phyloP scores from a whole-genome alignment of 352 stramenopile species.

The Blastocystis hominis region DNA sequence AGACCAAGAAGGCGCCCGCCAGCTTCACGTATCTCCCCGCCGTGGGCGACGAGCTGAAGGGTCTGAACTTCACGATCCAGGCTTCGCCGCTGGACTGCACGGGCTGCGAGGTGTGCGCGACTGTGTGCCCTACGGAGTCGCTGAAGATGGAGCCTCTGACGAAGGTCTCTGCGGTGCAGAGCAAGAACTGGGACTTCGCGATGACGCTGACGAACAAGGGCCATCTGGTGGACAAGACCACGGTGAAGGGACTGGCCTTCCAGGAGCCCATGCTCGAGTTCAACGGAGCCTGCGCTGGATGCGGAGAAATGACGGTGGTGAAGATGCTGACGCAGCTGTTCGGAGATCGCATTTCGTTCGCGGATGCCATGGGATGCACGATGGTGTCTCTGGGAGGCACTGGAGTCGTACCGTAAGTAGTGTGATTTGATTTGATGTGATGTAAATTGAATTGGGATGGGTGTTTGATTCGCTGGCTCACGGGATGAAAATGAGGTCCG shows the following conservation, averaged over 20 bases:
- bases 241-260: conserved; percentile 67
- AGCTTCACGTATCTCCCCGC: no score
- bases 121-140: conserved; percentile 66
- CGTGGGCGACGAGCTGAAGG: no score
- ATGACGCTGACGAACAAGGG: no score
- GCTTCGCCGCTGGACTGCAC: conserved; percentile 67
- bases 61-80: conserved; percentile 65
- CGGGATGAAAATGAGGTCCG: conserved; percentile 44
- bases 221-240: no score
- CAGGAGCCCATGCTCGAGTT: conserved; percentile 66
- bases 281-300: conserved; percentile 65
- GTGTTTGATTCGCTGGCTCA: no score
- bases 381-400: conserved; percentile 64
- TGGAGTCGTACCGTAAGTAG: background rate
- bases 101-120: no score
- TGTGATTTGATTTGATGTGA: no score
- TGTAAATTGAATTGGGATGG: no score
- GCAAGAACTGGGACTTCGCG: no score
- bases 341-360: conserved; percentile 67
- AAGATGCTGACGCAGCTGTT: conserved; percentile 68
- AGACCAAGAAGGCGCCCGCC: no score
- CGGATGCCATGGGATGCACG: conserved; percentile 66
- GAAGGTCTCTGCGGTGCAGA: conserved; percentile 62
- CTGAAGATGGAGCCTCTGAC: conserved; percentile 65
- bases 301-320: conserved; percentile 65